Conservation (phyloP, 352 stramenopile genomes). For the Pythium aristosporum region DNA sequence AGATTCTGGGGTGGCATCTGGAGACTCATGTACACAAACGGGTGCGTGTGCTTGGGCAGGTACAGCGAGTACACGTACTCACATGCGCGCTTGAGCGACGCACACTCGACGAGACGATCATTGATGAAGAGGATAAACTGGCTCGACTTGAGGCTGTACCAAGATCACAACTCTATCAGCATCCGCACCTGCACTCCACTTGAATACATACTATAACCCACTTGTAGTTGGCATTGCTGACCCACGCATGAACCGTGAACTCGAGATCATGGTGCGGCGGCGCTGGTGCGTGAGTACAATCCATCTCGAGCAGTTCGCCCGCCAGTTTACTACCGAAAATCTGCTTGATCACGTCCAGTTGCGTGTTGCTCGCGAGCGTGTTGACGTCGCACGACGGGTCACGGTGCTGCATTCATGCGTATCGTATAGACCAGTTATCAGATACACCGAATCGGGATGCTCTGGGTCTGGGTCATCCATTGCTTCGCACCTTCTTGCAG, state of each 20-base stretch:
- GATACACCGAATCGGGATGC: not conserved
- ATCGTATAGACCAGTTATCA: not conserved
- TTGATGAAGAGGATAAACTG: conserved; percentile 98
- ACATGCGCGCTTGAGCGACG: conserved; percentile 89
- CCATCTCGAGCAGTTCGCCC: conserved; percentile 58
- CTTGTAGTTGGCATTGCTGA: conserved; percentile 91
- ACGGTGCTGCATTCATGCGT: conserved; percentile 44
- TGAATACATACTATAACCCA: conserved; percentile 23
- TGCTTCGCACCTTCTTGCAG: conserved; percentile 86
- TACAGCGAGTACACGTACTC: conserved; percentile 95
- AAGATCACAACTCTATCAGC: not conserved
- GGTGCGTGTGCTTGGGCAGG: conserved; percentile 92
- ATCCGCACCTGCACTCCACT: not conserved
- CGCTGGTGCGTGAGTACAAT: conserved; percentile 26
- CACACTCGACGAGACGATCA: conserved; percentile 94
- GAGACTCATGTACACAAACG: conserved; percentile 98
- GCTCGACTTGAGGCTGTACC: conserved; percentile 70
- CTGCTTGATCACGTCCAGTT: conserved; percentile 70
- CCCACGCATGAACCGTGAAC: conserved; percentile 54
- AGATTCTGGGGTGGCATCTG: conserved; percentile 92
- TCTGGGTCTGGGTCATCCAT: too few species aligned
- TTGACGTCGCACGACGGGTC: conserved; percentile 81
- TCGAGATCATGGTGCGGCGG: conserved; percentile 29
- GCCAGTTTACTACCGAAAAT: conserved; percentile 77
- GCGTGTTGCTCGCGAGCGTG: conserved; percentile 55